phyloP scores from a whole-genome alignment of 331 rosid genomes.

The Spiraea crenata region DNA sequence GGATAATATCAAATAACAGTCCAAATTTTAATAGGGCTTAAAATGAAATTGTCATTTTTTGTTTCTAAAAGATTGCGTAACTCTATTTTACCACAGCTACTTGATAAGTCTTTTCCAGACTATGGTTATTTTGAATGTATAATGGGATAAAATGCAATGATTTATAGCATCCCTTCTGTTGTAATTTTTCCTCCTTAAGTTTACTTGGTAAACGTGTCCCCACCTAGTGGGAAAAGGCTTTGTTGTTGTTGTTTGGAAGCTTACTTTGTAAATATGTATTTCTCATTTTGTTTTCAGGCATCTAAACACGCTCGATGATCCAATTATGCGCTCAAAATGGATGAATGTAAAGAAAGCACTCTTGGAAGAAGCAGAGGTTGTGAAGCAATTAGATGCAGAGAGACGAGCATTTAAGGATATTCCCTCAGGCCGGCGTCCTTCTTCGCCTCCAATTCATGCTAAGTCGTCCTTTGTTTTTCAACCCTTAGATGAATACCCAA shows the following conservation, averaged over 20 bases:
- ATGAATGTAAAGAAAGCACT: constrained; percentile 93
- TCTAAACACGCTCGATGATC: constrained; percentile 71
- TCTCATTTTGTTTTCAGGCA: constrained; percentile 48
- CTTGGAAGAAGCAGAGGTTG: constrained; percentile 83
- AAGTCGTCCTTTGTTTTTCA: constrained; percentile 88
- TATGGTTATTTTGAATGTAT: background rate
- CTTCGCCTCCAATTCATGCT: constrained; percentile 74
- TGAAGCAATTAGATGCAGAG: constrained; percentile 87
- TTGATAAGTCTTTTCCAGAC: background rate
- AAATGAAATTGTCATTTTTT: background rate
- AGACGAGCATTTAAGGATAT: constrained; percentile 82
- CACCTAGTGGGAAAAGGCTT: no score
- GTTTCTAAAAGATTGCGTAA: background rate
- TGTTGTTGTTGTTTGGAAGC: no score
- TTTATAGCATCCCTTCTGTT: background rate
- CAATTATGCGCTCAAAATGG: constrained; percentile 87
- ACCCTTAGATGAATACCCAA: constrained; percentile 95
- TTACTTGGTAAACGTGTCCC: background rate
- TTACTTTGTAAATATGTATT: constrained; percentile 3
- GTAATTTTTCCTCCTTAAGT: background rate
- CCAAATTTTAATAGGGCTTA: background rate
- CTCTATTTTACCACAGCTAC: background rate
- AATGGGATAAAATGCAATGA: background rate
- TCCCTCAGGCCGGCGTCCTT: constrained; percentile 66
- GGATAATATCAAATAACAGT: background rate